Evolutionary conservation across 2,329 filamentous ascomycete genomes (phyloP), one percentile per base, ranked within the genome.

Genomic region (Xylaria sp.): DNA sequence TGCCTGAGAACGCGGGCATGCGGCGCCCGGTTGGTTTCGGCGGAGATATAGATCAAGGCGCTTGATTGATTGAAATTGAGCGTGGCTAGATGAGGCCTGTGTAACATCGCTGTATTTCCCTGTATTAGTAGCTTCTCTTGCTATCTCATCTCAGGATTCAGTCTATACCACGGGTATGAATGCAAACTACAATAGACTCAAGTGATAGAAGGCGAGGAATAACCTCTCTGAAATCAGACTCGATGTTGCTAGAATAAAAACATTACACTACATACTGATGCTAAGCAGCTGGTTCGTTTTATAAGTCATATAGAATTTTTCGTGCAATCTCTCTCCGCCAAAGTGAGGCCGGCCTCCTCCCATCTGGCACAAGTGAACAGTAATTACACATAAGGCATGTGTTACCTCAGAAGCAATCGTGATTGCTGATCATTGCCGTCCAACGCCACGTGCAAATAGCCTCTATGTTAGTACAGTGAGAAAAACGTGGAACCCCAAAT

Each of bases 1-100:
- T 98, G 75, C 96, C 96, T 0, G 92, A 94, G 79, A 93, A 92
- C 71, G 86, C 85, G 42, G 90, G 92, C 1, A 85, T 83, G 69
- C 88, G 94, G 75, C 86, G 90, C 67, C 95, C 95, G 1, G 94
- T 97, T 63, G 96, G 96, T 0, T 98, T 99, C 82, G 96, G 96
- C 0, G 96, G 95, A 0, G 89, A 89, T 76, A 81, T 89, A 12
- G 55, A 8, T 8, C 36, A 34, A 34, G 4, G 65, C 21, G 47
- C 69, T 36, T 36, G 11, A 11, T 36, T 36, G 69, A 69, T 68
- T 56, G 48, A 32, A 48, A 32, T 21, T 14, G n/a, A 4, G 2
- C 34, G 36, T 17, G 30, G 55, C 14, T 17, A 48, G 14, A 50
- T 30, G 34, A 56, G 39, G 19, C 17, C 6, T 14, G 17, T 55